These are phyloP conservation scores for Euphrasia arctica DNA, from an alignment of 305 asterid genomes.

Conservation along the genomic window DNA sequence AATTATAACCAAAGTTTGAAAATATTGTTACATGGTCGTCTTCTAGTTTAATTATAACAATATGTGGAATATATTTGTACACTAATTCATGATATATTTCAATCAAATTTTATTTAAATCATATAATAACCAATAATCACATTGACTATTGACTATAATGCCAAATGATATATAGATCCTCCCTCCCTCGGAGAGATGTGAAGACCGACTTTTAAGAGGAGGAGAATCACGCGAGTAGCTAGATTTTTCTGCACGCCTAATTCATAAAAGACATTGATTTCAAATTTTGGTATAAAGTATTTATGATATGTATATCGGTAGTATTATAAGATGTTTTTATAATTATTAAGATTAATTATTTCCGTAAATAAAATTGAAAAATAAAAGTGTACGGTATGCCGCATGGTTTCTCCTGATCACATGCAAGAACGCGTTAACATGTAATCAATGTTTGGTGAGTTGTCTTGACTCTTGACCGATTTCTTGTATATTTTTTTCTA, in stretches of 20 bases:
- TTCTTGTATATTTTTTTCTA: no score
- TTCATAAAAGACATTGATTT: background rate
- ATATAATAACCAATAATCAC: background rate
- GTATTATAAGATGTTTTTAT: no score
- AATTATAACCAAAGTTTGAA: no score
- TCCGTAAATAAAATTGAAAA: no score
- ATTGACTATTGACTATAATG: background rate
- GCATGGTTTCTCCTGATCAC: background rate
- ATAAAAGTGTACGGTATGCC: background rate
- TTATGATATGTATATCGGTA: background rate
- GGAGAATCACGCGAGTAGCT: background rate
- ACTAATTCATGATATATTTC: no score
- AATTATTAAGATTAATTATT: no score
- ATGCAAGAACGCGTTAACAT: no score
- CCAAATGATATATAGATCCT: background rate
- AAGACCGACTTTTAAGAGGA: background rate
- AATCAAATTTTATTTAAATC: no score
- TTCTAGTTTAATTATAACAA: no score
- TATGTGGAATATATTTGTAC: no score
- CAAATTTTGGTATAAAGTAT: background rate
- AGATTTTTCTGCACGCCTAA: background rate
- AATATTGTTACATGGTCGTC: no score
- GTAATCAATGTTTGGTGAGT: background rate
- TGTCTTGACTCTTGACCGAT: background rate
- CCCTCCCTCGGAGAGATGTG: constrained; percentile 15